Evolutionary conservation across 371 early-diverging fungal genomes (phyloP), one percentile per base, ranked within the genome.

Genomic region (Saksenaea oblongispora): DNA sequence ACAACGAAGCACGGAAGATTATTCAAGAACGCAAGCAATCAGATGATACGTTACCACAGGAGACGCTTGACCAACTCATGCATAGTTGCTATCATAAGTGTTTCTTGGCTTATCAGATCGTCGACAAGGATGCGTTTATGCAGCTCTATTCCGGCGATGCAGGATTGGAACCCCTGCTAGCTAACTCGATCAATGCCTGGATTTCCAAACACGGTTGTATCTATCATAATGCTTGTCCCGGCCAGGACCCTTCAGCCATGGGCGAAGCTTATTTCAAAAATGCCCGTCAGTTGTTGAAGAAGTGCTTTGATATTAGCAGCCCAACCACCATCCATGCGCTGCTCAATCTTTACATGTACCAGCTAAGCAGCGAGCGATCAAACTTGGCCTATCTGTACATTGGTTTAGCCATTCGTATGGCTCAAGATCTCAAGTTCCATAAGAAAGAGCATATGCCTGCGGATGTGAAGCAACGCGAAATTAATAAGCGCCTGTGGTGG

Each of bases 331-430:
- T 87, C 17, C 85, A 87, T 35, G 85, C 87, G 0, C 66, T 87
- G 0, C 64, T 87, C 51, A 83, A 85, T 53, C 68, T 87, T 5
- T 87, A 87, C 73, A 85, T 85, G 85, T 87, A 85, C 37, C 87
- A 87, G 54, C 62, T 85, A 22, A 81, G 76, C 59, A 75, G 78
- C 31, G 87, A 84, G 18, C 74, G 84, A n/a, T 80, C 87, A 2
- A 79, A 81, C 58, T 63, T 84, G 44, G 82, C 85, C 14, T 84
- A 84, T 64, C 75, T 84, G 28, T 85, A 87, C 35, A 84, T 82
- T 54, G 85, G 87, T 22, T 66, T 87, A 51, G 87, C 85, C 0
- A 84, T 85, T 37, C 82, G 87, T 13, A 87, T 87, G 87, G 87
- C 87, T 1, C 87, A 87, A 64, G 87, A 85, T 67, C 74, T 87